A percentile compares a stretch with the other conserved stretches of the same genome.
Evolutionary conservation across 2,329 filamentous ascomycete species (phyloP).

Genomic region (Botrytis galanthina): DNA sequence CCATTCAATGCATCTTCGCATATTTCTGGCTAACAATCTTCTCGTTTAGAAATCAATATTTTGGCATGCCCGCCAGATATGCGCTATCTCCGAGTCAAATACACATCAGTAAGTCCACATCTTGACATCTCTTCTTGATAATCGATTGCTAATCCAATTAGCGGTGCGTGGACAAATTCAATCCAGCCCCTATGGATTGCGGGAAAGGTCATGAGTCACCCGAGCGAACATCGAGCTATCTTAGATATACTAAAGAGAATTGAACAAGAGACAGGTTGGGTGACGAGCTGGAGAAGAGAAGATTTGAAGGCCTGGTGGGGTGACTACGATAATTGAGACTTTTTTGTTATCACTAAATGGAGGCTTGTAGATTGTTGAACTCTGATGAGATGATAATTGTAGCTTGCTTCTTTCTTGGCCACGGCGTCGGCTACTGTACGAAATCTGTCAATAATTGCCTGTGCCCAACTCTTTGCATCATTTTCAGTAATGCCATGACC

Average conservation of each 20-base stretch:
- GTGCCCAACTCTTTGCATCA: too few relatives aligned
- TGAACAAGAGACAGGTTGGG: conserved; percentile 53
- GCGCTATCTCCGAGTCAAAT: conserved; percentile 46
- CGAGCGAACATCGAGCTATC: conserved; percentile 46
- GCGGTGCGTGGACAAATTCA: conserved; percentile 46
- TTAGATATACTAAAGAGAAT: conserved; percentile 48
- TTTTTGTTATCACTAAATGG: too few relatives aligned
- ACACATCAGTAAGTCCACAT: conserved; percentile 38
- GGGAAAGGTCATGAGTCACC: conserved; percentile 47
- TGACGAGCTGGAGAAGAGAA: conserved; percentile 51
- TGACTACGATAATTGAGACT: conserved; percentile 29
- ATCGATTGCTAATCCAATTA: too few relatives aligned
- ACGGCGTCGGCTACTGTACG: too few relatives aligned
- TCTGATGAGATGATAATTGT: too few relatives aligned
- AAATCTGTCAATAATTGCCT: too few relatives aligned
- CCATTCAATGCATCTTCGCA: too few relatives aligned
- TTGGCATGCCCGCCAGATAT: conserved; percentile 49
- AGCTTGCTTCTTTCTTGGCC: too few relatives aligned
- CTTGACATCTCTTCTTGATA: too few relatives aligned
- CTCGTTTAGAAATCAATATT: conserved; percentile 40
- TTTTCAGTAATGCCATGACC: too few relatives aligned
- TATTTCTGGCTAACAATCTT: too few relatives aligned
- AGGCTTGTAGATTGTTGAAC: too few relatives aligned
- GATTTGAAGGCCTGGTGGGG: conserved; percentile 54
- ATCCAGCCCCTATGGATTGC: conserved; percentile 50